phyloP scores from a whole-genome alignment of 306 rosid species.

The Psophocarpus tetragonolobus region DNA sequence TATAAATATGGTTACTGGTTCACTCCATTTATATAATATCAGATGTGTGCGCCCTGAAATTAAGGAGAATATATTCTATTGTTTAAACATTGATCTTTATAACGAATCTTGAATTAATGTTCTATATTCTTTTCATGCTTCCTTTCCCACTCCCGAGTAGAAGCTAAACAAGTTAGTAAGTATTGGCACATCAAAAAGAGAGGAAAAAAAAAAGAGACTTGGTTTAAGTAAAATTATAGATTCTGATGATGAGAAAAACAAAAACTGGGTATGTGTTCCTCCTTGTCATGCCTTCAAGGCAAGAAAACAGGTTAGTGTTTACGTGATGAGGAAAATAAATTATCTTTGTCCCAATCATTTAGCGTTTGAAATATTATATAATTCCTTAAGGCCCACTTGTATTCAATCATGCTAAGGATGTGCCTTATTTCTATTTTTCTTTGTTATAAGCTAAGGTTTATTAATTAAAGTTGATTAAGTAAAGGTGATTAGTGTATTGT shows the following conservation, averaged over 20 bases:
- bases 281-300: constrained; percentile 31
- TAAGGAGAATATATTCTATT: background rate
- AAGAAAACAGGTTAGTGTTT: constrained; percentile 38
- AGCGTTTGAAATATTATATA: constrained; percentile 42
- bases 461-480: constrained; percentile 35
- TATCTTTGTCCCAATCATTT: constrained; percentile 52
- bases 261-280: constrained; percentile 7
- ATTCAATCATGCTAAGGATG: constrained; percentile 38
- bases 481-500: constrained; percentile 34
- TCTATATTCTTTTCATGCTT: constrained; percentile 26
- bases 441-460: background rate
- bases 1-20: background rate
- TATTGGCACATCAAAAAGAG: background rate
- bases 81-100: too few relatives aligned
- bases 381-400: constrained; percentile 51
- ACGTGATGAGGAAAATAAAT: constrained; percentile 36
- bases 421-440: background rate
- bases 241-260: constrained; percentile 15
- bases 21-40: background rate
- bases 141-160: constrained; percentile 16
- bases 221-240: constrained; percentile 14
- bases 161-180: background rate
- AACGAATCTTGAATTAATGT: background rate
- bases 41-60: background rate
- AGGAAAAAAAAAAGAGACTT: background rate